Evolutionary conservation across 768 basidiomycete genomes (phyloP).

Genomic region (Boletus rufocinnamomeus): DNA sequence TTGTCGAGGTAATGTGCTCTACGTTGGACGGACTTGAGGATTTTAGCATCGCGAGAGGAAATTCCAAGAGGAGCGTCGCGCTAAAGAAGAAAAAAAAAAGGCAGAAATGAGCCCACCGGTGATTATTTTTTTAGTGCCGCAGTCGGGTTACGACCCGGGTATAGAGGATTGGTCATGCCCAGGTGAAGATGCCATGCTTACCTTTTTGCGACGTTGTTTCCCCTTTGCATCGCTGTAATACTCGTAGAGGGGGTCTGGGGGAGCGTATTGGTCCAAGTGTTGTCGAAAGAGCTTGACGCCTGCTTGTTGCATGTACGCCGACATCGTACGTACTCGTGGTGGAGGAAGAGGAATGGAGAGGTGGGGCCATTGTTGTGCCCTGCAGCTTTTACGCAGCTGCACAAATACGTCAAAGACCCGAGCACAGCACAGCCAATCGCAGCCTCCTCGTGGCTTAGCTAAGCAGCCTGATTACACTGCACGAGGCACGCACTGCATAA

Average conservation of each 20-base stretch:
- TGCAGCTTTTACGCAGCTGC: not conserved
- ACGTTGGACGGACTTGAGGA: slow-evolving; percentile 71
- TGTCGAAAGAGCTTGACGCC: slow-evolving; percentile 63
- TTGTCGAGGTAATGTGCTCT: slow-evolving; percentile 89
- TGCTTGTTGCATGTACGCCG: slow-evolving; percentile 41
- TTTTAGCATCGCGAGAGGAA: slow-evolving; percentile 69
- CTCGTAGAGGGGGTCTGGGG: slow-evolving; percentile 74
- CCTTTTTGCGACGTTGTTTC: slow-evolving; percentile 35
- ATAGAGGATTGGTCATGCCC: too few relatives aligned
- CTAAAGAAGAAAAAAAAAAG: slow-evolving; percentile 39
- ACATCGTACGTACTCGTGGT: slow-evolving; percentile 18
- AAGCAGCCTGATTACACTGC: not conserved
- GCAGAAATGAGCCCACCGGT: not conserved
- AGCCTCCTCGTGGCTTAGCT: not conserved
- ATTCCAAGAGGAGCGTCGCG: slow-evolving; percentile 75
- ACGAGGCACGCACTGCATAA: not conserved
- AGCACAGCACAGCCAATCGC: slow-evolving; percentile 6
- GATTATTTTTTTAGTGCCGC: slow-evolving; percentile 1
- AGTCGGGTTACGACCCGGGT: not conserved
- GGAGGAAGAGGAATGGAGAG: not conserved
- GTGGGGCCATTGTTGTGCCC: not conserved
- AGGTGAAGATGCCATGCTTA: slow-evolving; percentile 30
- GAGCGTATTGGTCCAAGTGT: slow-evolving; percentile 66
- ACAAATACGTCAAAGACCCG: slow-evolving; percentile 17
- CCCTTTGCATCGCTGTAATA: slow-evolving; percentile 32